phyloP scores from a whole-genome alignment of 257 asterid species.

The Nicotiana tabacum region DNA sequence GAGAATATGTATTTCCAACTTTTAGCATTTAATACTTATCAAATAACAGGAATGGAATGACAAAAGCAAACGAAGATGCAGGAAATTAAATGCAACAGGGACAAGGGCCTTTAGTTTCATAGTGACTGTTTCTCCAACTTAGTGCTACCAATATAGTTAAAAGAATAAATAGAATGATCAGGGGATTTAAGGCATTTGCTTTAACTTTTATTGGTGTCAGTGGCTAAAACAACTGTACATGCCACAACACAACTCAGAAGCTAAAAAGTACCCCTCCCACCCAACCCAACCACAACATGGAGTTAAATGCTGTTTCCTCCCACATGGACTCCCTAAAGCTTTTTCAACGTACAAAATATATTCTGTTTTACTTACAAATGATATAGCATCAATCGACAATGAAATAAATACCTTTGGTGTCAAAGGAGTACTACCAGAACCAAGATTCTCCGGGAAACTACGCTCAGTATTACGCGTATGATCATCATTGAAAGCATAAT shows the following conservation, averaged over 20 bases:
- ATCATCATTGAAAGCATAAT: slow-evolving; percentile 49
- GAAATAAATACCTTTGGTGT: slow-evolving; percentile 71
- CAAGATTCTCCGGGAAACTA: slow-evolving; percentile 89
- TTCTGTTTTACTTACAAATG: background rate
- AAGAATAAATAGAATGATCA: background rate
- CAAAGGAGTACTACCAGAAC: slow-evolving; percentile 77
- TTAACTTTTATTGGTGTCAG: background rate
- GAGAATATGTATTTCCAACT: background rate
- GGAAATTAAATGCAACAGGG: background rate
- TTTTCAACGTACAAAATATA: background rate
- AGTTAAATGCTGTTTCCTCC: background rate
- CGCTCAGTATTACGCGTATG: slow-evolving; percentile 32
- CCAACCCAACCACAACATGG: background rate
- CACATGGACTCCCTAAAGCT: background rate
- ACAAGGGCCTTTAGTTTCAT: background rate
- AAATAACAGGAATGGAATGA: background rate
- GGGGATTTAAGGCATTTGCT: background rate
- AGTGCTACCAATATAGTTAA: background rate
- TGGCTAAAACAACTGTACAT: background rate
- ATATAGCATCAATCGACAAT: background rate
- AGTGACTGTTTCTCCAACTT: background rate
- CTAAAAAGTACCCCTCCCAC: background rate
- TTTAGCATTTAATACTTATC: background rate
- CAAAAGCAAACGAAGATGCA: background rate
- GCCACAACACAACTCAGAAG: background rate